Evolutionary conservation across 192 early-diverging fungal genomes (phyloP).

Genomic region (Coemansia sp.): DNA sequence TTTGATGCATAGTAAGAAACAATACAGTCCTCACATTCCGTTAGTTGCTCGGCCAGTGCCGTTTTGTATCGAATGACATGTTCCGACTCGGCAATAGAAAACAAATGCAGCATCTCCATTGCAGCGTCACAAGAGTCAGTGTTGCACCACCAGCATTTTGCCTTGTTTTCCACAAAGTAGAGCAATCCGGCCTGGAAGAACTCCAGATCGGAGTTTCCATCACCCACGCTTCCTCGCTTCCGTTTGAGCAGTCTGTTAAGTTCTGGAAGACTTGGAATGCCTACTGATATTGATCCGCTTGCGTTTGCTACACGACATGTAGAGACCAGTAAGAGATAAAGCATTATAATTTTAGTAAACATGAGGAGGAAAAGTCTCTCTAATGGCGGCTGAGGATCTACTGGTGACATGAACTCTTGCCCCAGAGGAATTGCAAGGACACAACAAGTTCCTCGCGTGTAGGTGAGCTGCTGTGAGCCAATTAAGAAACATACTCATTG

Average conservation of each 20-base stretch:
- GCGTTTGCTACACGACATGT: neutral
- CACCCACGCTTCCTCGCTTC: slow-evolving; percentile 10
- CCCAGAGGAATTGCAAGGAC: too few species aligned
- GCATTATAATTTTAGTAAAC: neutral
- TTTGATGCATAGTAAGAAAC: slow-evolving; percentile 40
- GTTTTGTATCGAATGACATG: slow-evolving; percentile 17
- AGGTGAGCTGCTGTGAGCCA: too few species aligned
- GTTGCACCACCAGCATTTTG: slow-evolving; percentile 55
- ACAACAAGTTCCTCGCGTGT: too few species aligned
- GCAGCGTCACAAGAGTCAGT: slow-evolving; percentile 21
- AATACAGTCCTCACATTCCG: slow-evolving; percentile 43
- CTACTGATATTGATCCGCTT: neutral
- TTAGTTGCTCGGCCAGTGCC: slow-evolving; percentile 30
- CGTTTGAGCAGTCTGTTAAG: slow-evolving; percentile 19
- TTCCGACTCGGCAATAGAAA: slow-evolving; percentile 27
- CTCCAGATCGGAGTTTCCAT: neutral
- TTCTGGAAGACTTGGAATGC: slow-evolving; percentile 12
- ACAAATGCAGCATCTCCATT: slow-evolving; percentile 48
- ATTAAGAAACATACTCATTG: slow-evolving; percentile 1
- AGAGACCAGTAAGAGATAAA: neutral
- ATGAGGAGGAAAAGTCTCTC: too few species aligned
- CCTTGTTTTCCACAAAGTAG: slow-evolving; percentile 43
- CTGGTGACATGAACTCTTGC: too few species aligned
- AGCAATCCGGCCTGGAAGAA: slow-evolving; percentile 28
- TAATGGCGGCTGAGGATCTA: too few species aligned